A percentile compares a stretch with the other conserved stretches of the same genome.
Evolutionary conservation across 768 basidiomycete genomes (phyloP).

Genomic region (Jaapia argillacea): DNA sequence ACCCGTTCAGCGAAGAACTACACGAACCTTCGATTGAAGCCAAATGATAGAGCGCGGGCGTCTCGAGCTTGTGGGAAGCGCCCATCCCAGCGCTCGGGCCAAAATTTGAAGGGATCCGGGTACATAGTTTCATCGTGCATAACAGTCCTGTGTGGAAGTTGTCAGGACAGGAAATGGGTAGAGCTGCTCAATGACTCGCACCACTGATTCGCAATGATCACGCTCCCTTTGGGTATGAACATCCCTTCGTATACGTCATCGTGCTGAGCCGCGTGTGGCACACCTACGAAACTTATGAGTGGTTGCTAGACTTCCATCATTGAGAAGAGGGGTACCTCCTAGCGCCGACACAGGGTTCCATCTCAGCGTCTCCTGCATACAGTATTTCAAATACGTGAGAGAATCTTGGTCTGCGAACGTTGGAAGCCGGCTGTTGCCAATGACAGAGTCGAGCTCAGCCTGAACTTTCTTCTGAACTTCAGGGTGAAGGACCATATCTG

Average conservation of each 20-base stretch:
- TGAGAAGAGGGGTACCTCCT: not conserved
- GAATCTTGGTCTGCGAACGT: constrained; percentile 8
- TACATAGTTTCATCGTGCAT: constrained; percentile 1
- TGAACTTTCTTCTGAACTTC: constrained; percentile 8
- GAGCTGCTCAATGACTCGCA: not conserved
- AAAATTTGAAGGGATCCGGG: constrained; percentile 1
- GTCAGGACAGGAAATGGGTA: not conserved
- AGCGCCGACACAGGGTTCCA: constrained; percentile 7
- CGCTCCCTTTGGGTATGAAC: constrained; percentile 29
- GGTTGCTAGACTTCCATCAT: not conserved
- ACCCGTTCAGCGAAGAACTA: not conserved
- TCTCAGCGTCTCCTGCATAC: constrained; percentile 12
- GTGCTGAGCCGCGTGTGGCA: constrained; percentile 21
- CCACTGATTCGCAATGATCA: constrained; percentile 26
- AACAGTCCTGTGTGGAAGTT: constrained; percentile 1
- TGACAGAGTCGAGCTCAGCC: constrained; percentile 9
- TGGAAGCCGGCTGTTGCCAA: constrained; percentile 13
- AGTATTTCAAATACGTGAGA: constrained; percentile 12
- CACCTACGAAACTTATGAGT: not conserved
- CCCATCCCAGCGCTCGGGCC: too few species aligned
- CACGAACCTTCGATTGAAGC: constrained; percentile 16
- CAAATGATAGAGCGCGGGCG: constrained; percentile 12
- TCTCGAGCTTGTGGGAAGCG: too few species aligned
- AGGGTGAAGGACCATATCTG: constrained; percentile 7
- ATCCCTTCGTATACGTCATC: constrained; percentile 32